Evolutionary conservation across 768 basidiomycete species (phyloP).

Genomic region (Mycena filopes): DNA sequence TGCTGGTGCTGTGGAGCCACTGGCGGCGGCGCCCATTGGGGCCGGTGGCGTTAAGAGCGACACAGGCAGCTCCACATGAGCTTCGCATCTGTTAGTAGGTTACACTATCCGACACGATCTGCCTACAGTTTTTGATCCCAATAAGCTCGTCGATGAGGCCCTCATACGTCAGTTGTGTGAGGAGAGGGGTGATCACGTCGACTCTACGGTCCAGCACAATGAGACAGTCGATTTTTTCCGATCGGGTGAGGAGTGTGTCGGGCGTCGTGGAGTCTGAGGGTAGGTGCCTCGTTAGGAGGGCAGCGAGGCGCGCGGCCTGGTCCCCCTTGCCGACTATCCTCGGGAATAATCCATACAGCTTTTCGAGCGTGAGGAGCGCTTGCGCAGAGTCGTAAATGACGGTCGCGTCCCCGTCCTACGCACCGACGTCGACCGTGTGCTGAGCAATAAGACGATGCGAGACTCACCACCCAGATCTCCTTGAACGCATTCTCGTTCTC

Average conservation of each 20-base stretch:
- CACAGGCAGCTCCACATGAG: slow-evolving; percentile 83
- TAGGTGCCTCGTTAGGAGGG: slow-evolving; percentile 71
- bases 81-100: slow-evolving; percentile 48
- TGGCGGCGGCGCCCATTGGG: slow-evolving; percentile 50
- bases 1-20: slow-evolving; percentile 51
- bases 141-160: slow-evolving; percentile 94
- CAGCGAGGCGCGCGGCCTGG: slow-evolving; percentile 83
- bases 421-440: slow-evolving; percentile 25
- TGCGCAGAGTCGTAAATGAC: slow-evolving; percentile 89
- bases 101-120: neutral
- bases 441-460: slow-evolving; percentile 5
- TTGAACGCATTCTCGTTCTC: slow-evolving; percentile 88
- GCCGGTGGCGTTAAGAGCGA: slow-evolving; percentile 72
- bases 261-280: slow-evolving; percentile 48
- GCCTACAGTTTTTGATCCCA: slow-evolving; percentile 88
- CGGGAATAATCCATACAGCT: slow-evolving; percentile 89
- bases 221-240: slow-evolving; percentile 82
- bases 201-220: slow-evolving; percentile 91
- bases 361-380: slow-evolving; percentile 85
- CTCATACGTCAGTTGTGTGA: slow-evolving; percentile 97
- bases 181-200: slow-evolving; percentile 95
- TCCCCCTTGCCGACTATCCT: slow-evolving; percentile 95
- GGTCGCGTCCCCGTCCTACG: slow-evolving; percentile 94
- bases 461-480: slow-evolving; percentile 89
- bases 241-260: slow-evolving; percentile 55